These are phyloP conservation scores for Prasinococcaceae sp. DNA, from an alignment of 139 green algal genomes.

Conservation along the genomic window DNA sequence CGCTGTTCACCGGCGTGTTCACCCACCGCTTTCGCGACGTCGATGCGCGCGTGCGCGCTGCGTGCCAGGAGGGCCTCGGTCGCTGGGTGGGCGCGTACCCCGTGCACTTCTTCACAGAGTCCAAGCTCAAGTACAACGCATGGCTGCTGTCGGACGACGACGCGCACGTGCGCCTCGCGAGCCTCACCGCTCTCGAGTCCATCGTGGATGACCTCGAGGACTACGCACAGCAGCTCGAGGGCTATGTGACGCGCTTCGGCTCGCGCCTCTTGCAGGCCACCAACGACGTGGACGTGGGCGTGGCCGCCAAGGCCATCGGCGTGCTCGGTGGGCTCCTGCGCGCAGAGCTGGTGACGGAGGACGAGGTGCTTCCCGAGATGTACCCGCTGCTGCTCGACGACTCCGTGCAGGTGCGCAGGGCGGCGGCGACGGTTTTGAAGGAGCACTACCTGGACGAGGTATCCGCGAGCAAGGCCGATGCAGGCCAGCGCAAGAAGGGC, in stretches of 20 bases:
- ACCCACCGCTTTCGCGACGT: conserved; percentile 51
- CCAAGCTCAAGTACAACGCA: conserved; percentile 92
- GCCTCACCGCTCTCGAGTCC: conserved; percentile 34
- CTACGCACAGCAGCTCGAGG: conserved; percentile 40
- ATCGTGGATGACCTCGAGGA: conserved; percentile 40
- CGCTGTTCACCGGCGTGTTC: conserved; percentile 39
- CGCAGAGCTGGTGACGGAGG: conserved; percentile 12
- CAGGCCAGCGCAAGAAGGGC: too few species aligned
- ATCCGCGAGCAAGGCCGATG: too few species aligned
- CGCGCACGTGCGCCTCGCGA: conserved; percentile 36
- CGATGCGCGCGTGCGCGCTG: conserved; percentile 42
- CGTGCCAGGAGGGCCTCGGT: conserved; percentile 63
- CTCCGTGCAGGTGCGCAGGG: conserved; percentile 8
- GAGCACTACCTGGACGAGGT: too few species aligned
- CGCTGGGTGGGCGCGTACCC: conserved; percentile 59
- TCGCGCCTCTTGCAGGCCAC: conserved; percentile 63
- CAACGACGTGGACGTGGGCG: conserved; percentile 49
- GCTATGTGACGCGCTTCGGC: conserved; percentile 63
- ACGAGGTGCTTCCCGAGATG: conserved; percentile 9
- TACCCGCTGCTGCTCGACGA: conserved; percentile 15
- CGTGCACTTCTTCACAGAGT: conserved; percentile 57
- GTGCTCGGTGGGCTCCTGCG: conserved; percentile 24
- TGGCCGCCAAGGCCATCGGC: conserved; percentile 54
- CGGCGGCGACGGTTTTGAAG: conserved; percentile 2
- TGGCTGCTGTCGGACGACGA: conserved; percentile 81